Base-by-base conservation (phyloP, 805 yeast species). In the Starmerella khaoyaiensis region DNA sequence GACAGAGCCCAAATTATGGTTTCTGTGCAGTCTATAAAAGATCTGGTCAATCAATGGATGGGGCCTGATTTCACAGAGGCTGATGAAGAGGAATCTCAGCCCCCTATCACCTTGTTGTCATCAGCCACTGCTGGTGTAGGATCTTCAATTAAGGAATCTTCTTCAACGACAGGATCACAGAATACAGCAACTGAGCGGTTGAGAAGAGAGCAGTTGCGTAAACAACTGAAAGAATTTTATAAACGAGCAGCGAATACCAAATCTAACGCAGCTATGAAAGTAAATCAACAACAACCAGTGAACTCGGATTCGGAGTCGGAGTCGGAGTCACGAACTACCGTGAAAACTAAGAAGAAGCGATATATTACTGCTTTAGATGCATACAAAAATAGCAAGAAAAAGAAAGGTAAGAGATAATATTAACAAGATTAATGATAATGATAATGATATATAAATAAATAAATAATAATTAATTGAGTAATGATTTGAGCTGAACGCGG, bases 1-100 rank as follows among this genome's bases (percentile, higher is more conserved):
- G 53, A 47, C 23, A 33, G 51, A 6, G 51, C 51, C 6, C 37
- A 39, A 19, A 22, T 49, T 1, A 31, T 35, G 8, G 46, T 47
- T 5, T 29, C 45, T 12, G 30, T 49, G 3, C 43, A 42, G 28
- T 42, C 36, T 11, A 51, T 51, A 4, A 28, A 41, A 19, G 42
- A 43, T 15, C 31, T 46, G 6, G 51, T 49, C 15, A 22, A 49
- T 14, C 23, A 28, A 16, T 41, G 47, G 51, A 37, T 48, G 36
- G 49, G 49, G 14, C n/a, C 27, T 4, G 44, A 37, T 21, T 32
- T 20, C 15, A 33, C 35, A 7, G 42, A 26, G 10, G 30, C 28
- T 17, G 45, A 39, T 17, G 35, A 28, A 11, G 39, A 33, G 5
- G 41, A 34, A n/a, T 30, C 26, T 8, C 36, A 28, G 14, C 23